Evolutionary conservation across 1,284 basidiomycete species (phyloP).

Genomic region (Ceratobasidium sp.): DNA sequence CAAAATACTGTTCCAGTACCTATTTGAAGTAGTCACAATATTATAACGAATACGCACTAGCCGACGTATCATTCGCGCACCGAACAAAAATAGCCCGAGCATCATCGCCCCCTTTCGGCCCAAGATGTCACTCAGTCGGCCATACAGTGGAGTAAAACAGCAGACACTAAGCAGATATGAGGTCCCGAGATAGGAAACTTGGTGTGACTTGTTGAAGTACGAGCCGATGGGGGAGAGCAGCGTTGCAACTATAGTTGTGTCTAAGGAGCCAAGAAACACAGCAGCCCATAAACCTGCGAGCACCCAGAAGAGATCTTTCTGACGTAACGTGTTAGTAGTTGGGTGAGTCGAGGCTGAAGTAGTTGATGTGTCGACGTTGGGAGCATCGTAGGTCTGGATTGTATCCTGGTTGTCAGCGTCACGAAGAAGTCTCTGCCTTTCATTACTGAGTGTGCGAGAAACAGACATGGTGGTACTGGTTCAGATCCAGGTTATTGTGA

Average conservation of each 20-base stretch:
- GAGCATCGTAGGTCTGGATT: too few relatives aligned
- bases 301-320: slow-evolving; percentile 69
- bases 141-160: slow-evolving; percentile 78
- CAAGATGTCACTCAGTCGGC: slow-evolving; percentile 88
- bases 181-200: slow-evolving; percentile 89
- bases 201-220: slow-evolving; percentile 81
- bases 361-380: too few relatives aligned
- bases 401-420: too few relatives aligned
- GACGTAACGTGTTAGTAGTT: neutral
- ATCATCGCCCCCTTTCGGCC: slow-evolving; percentile 77
- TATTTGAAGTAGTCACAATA: slow-evolving; percentile 54
- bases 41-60: slow-evolving; percentile 42
- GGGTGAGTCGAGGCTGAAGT: too few relatives aligned
- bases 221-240: slow-evolving; percentile 84
- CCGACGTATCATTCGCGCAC: slow-evolving; percentile 60
- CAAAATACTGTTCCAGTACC: slow-evolving; percentile 86
- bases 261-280: slow-evolving; percentile 84
- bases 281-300: slow-evolving; percentile 82
- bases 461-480: too few relatives aligned
- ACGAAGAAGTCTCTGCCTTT: too few relatives aligned
- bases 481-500: too few relatives aligned
- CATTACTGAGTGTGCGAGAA: too few relatives aligned
- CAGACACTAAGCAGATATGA: slow-evolving; percentile 90
- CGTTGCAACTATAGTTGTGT: slow-evolving; percentile 75
- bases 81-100: slow-evolving; percentile 83